Evolutionary conservation across 768 basidiomycete genomes (phyloP), one percentile per base, ranked within the genome.

Genomic region (Trametes cingulata): DNA sequence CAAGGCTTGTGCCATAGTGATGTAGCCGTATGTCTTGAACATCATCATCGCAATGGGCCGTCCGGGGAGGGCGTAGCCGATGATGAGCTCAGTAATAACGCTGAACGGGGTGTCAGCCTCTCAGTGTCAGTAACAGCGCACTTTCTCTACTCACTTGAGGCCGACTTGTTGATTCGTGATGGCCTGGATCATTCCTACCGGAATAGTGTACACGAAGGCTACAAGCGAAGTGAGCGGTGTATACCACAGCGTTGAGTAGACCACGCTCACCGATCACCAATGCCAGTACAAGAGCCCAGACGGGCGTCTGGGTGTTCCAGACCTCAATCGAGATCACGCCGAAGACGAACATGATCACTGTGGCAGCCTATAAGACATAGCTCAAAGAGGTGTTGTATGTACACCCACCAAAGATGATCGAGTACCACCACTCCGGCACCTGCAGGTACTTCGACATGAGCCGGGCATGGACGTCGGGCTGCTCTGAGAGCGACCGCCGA

Each of bases 381-480:
- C 41, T 53, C 46, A 60, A 52, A 10, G 19, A 22, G 20, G 19
- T 33, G 43, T 33, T 22, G 25, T 10, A 37, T 3, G 14, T 20
- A 33, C 10, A 53, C 64, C 19, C n/a, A 70, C 69, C 27, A 72
- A 92, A 90, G 46, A 94, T 78, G 36, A 78, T 68, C 10, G 77
- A 70, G 71, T 93, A 94, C 92, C 92, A 94, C 91, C 89, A 93
- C 56, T 92, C 82, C 1, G 91, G 92, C 14, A 93, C 86, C 72
- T 88, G 88, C 2, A 77, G 78, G 69, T 95, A 95, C 50, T 75
- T 74, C 10, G 81, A 76, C 93, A 94, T 94, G 29, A 94, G 77
- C 15, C 90, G 83, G 20, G 90, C 89, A 66, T 94, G 92, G 56
- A 94, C 83, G 75, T 94, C 92, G 1, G 89, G 86, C 66, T 93